These are phyloP conservation scores for Cardamine occulta DNA, from an alignment of 345 rosid species.

Conservation along the genomic window DNA sequence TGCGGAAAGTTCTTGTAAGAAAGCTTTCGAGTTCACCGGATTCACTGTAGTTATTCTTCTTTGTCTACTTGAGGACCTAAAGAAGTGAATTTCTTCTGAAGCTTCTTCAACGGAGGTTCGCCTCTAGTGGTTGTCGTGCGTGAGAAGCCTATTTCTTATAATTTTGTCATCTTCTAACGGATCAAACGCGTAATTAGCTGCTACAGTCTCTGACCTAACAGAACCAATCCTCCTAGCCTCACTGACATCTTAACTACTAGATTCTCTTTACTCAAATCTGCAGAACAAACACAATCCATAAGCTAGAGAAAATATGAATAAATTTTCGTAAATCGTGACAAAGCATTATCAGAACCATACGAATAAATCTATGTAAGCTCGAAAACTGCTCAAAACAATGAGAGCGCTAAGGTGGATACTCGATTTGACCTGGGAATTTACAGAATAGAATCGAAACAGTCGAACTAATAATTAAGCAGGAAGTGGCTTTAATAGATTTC, in stretches of 20 bases:
- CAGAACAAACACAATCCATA: slow-evolving; percentile 17
- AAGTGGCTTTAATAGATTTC: neutral
- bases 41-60: slow-evolving; percentile 62
- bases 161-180: slow-evolving; percentile 75
- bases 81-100: slow-evolving; percentile 85
- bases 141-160: slow-evolving; percentile 76
- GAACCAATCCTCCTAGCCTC: slow-evolving; percentile 64
- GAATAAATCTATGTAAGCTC: neutral
- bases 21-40: slow-evolving; percentile 63
- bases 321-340: neutral
- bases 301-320: neutral
- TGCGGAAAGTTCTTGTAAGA: slow-evolving; percentile 75
- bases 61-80: slow-evolving; percentile 64
- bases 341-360: neutral
- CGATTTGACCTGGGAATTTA: neutral
- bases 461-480: neutral
- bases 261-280: slow-evolving; percentile 30
- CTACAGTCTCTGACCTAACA: slow-evolving; percentile 66
- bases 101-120: slow-evolving; percentile 89
- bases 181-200: slow-evolving; percentile 76
- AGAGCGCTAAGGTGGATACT: neutral
- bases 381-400: neutral
- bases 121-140: slow-evolving; percentile 92
- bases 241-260: slow-evolving; percentile 54
- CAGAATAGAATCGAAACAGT: neutral